Conservation (phyloP, 441 rosid genomes). For the Croton setiger region DNA sequence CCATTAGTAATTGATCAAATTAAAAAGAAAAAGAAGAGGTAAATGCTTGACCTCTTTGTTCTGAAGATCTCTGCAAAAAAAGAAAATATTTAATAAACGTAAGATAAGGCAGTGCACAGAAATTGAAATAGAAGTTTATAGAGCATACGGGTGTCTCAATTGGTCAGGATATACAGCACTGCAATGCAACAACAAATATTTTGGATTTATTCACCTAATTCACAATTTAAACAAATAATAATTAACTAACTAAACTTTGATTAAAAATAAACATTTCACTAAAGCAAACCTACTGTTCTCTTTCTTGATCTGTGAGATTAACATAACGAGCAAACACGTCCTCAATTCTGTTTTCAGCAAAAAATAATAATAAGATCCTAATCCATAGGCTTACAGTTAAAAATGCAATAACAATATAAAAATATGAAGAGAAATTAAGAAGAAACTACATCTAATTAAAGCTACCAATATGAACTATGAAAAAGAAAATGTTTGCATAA, state of each 20-base stretch:
- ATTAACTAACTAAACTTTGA: neutral
- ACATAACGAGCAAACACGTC: conserved; percentile 61
- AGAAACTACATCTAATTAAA: neutral
- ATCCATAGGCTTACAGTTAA: neutral
- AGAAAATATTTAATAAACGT: neutral
- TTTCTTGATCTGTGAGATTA: conserved; percentile 63
- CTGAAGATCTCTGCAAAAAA: conserved; percentile 29
- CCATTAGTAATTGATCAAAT: neutral
- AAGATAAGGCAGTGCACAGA: neutral
- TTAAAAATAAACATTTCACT: neutral
- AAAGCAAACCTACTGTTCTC: conserved; percentile 41
- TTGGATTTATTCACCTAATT: neutral
- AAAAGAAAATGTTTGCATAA: neutral
- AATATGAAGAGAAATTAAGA: neutral
- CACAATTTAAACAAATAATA: neutral
- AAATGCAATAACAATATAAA: neutral
- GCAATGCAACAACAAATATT: conserved; percentile 7
- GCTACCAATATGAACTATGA: neutral
- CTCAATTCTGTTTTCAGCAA: conserved; percentile 45
- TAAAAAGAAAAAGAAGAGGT: neutral
- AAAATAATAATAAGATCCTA: conserved; percentile 11
- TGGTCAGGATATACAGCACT: conserved; percentile 38
- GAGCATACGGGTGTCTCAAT: conserved; percentile 31
- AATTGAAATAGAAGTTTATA: neutral
- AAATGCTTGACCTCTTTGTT: conserved; percentile 19